Base-by-base conservation (phyloP, 2,329 filamentous ascomycete species). In the Fusarium nodosum region DNA sequence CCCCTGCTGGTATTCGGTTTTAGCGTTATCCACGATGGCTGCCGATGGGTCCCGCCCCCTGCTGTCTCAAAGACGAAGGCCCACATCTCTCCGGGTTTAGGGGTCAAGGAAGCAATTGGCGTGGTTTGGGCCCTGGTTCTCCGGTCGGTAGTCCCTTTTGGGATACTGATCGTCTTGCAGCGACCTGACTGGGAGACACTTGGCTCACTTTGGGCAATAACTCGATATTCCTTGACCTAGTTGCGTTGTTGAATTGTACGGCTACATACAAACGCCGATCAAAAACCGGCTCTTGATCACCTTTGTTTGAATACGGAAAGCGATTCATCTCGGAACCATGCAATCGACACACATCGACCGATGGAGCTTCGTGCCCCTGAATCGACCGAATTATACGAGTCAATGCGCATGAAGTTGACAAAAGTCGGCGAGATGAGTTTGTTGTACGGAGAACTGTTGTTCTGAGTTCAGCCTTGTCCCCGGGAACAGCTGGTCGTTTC, bases 41-140 rank as follows among this genome's bases (percentile, higher is more conserved):
- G 70, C 73, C 72, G 73, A 74, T 66, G 67, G 69, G 73, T 73
- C 73, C 73, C 73, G 70, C 68, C 70, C 73, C 73, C 62, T 72
- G 73, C 57, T 66, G 33, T 52, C 60, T 72, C 63, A 60, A 65
- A 56, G 34, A 65, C 56, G 16, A 51, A 63, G 53, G 48, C 48
- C 73, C 71, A 73, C 69, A 60, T 64, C 58, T 74, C 60, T 67
- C 73, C 73, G 68, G 72, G 71, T 66, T 74, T 60, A 70, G 65
- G 65, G 64, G 61, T 68, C 69, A 61, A 72, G 64, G 62, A 65
- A 60, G 59, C 61, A 71, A 65, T 60, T 69, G 62, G 53, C 61
- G 61, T 67, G 64, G 60, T 56, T 71, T 64, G 63, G 60, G 65
- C 65, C 66, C 65, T 65, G 68, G 62, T 44, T 54, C 65, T 75